A percentile compares a stretch with the other conserved stretches of the same genome.
Evolutionary conservation across 768 basidiomycete genomes (phyloP).

Genomic region (Phylloporus arenicola): DNA sequence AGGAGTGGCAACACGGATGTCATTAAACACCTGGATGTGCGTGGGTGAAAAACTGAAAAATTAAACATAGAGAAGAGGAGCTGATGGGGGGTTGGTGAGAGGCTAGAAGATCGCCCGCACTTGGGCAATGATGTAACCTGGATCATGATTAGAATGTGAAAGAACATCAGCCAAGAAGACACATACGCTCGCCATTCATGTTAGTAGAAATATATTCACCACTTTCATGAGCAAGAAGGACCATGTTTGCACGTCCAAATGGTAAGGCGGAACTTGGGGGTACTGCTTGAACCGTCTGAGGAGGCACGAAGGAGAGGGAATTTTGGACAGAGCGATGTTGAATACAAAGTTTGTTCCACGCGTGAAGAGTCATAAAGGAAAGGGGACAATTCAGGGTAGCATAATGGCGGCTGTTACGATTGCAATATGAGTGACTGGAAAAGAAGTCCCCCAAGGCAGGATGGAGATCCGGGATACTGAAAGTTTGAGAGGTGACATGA

Average conservation of each 20-base stretch:
- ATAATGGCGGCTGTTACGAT: not conserved
- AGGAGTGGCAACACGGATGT: no score
- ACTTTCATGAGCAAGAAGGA: constrained; percentile 5
- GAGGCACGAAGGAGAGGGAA: not conserved
- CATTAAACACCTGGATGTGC: no score
- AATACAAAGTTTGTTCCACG: constrained; percentile 6
- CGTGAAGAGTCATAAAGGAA: not conserved
- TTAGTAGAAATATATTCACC: not conserved
- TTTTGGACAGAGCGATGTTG: constrained; percentile 4
- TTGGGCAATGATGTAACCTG: no score
- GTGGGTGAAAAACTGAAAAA: no score
- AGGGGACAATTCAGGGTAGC: not conserved
- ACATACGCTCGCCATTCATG: no score
- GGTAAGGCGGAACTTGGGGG: not conserved
- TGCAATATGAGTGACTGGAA: not conserved
- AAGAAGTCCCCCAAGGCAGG: constrained; percentile 6
- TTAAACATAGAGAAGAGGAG: no score
- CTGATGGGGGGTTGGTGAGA: no score
- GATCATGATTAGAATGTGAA: no score
- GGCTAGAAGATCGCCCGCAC: no score
- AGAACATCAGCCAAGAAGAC: no score
- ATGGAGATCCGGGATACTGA: constrained; percentile 3
- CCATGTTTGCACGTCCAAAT: constrained; percentile 3
- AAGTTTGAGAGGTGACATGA: not conserved
- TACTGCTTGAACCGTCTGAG: constrained; percentile 8